A percentile compares a stretch with the other conserved stretches of the same genome.
These are phyloP conservation scores for Oryza coarctata DNA, from an alignment of 176 grass and related monocot genomes.

Conservation along the genomic window DNA sequence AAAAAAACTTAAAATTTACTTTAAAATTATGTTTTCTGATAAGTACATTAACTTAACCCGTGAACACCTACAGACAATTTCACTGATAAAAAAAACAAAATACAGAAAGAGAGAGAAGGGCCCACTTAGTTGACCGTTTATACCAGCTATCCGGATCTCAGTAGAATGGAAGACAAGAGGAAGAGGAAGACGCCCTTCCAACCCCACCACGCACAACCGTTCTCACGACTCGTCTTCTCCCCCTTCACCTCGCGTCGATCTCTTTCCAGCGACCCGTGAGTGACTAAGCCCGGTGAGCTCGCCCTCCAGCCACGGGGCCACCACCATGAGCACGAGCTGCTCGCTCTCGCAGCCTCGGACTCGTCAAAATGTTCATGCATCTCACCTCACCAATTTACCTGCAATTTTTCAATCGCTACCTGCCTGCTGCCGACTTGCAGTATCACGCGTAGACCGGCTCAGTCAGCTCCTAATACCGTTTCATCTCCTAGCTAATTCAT, in stretches of 20 bases:
- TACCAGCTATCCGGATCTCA: constrained; percentile 36
- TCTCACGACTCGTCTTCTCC: constrained; percentile 9
- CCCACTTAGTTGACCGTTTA: background rate
- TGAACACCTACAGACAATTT: too few species aligned
- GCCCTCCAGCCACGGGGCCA: background rate
- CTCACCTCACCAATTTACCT: background rate
- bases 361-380: background rate
- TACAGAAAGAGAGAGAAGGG: too few species aligned
- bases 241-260: background rate
- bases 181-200: background rate
- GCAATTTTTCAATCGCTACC: background rate
- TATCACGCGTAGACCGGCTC: background rate
- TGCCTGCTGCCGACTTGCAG: background rate
- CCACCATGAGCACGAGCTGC: background rate
- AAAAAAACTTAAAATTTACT: too few species aligned
- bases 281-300: background rate
- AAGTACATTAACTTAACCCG: too few species aligned
- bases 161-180: constrained; percentile 52
- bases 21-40: too few species aligned
- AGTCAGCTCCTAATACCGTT: too few species aligned
- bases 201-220: background rate
- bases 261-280: constrained; percentile 18
- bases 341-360: background rate
- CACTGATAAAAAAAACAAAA: too few species aligned
- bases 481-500: background rate